Conservation (phyloP, 345 rosid species). For the Populus alba region DNA sequence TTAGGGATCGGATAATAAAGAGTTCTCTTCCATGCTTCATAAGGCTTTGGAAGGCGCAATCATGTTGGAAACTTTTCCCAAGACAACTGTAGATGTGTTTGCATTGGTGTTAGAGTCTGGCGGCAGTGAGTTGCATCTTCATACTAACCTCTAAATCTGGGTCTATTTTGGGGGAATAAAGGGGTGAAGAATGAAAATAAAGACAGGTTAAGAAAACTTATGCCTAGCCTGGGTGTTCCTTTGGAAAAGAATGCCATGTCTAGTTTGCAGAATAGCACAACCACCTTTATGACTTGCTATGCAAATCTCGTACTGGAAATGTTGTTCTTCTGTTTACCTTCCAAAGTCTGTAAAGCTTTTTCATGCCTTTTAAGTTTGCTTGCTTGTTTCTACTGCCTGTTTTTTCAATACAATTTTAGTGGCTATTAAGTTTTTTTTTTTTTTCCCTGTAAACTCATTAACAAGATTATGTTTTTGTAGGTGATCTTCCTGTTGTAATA, state of each 20-base stretch:
- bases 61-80: slow-evolving; percentile 80
- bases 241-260: background rate
- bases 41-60: slow-evolving; percentile 91
- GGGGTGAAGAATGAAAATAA: background rate
- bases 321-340: background rate
- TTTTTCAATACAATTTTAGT: background rate
- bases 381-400: background rate
- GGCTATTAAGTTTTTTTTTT: background rate
- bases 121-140: slow-evolving; percentile 66
- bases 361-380: background rate
- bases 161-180: background rate
- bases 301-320: background rate
- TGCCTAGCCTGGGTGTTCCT: background rate
- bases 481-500: slow-evolving; percentile 86
- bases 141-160: background rate
- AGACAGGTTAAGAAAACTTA: background rate
- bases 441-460: background rate
- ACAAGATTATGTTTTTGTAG: slow-evolving; percentile 27
- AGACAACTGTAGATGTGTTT: slow-evolving; percentile 93
- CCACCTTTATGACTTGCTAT: background rate
- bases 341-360: background rate
- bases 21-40: slow-evolving; percentile 80
- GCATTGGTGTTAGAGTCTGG: slow-evolving; percentile 95
- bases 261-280: background rate
- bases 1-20: slow-evolving; percentile 79